Conservation (phyloP, 208 protist genomes). For the Crithidia fasciculata region DNA sequence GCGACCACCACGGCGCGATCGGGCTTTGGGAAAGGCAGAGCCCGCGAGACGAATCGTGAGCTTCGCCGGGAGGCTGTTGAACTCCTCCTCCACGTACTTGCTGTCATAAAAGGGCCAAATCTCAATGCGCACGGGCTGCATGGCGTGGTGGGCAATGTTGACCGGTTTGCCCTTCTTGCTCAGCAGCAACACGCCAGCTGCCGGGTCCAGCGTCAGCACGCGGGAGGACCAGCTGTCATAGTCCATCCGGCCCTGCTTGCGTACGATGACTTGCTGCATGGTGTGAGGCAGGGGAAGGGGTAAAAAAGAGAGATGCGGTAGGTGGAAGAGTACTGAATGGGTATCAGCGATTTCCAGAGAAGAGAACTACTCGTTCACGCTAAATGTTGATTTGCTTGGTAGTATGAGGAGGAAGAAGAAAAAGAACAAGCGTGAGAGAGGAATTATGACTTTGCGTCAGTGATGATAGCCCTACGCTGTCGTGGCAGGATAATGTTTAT, state of each 20-base stretch:
- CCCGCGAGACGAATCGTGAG: neutral
- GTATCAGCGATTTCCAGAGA: too few species aligned
- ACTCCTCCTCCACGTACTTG: constrained; percentile 4
- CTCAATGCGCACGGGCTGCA: constrained; percentile 3
- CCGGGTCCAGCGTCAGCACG: neutral
- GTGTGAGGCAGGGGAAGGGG: neutral
- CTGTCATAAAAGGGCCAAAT: neutral
- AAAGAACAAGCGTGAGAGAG: neutral
- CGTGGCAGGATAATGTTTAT: too few species aligned
- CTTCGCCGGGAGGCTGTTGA: neutral
- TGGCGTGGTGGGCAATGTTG: neutral
- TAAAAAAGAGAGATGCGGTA: neutral
- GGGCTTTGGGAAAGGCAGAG: neutral
- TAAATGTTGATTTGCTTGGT: neutral
- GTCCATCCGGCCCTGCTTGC: neutral
- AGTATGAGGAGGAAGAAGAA: neutral
- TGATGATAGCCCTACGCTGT: neutral
- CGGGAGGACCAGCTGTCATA: constrained; percentile 7
- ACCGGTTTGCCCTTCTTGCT: neutral
- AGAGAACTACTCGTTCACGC: too few species aligned
- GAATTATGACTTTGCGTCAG: neutral
- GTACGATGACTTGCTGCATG: constrained; percentile 6
- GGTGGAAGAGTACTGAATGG: too few species aligned
- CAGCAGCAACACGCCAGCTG: neutral
- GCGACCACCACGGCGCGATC: neutral